phyloP scores from a whole-genome alignment of 768 basidiomycete genomes.

The Tulasnella sp. region DNA sequence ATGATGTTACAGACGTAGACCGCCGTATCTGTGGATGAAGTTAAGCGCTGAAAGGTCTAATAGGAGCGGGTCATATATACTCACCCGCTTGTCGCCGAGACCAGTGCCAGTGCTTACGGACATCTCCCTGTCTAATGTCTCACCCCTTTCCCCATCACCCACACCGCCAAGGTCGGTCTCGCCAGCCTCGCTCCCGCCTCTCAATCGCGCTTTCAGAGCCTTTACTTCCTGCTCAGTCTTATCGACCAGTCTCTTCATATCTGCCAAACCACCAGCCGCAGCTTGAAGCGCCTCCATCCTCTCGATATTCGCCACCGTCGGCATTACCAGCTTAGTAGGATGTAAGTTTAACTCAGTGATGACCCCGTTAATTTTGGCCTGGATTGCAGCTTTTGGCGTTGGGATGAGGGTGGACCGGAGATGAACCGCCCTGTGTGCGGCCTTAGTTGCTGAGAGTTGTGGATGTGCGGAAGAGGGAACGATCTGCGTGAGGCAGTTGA shows the following conservation, averaged over 20 bases:
- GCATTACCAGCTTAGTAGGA: constrained; percentile 79
- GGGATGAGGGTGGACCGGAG: constrained; percentile 84
- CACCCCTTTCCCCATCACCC: constrained; percentile 26
- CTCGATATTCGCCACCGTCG: constrained; percentile 70
- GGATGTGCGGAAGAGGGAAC: constrained; percentile 23
- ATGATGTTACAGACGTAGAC: constrained; percentile 21
- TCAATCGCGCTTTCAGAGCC: constrained; percentile 52
- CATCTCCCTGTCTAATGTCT: constrained; percentile 22
- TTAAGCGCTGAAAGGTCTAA: neutral
- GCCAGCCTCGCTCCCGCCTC: constrained; percentile 39
- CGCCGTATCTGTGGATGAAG: constrained; percentile 16
- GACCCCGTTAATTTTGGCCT: constrained; percentile 65
- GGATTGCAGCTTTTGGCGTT: constrained; percentile 58
- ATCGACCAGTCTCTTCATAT: constrained; percentile 81
- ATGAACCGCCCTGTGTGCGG: constrained; percentile 66
- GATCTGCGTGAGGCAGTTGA: constrained; percentile 10
- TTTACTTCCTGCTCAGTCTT: constrained; percentile 77
- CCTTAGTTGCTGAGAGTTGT: constrained; percentile 51
- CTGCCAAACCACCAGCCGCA: constrained; percentile 63
- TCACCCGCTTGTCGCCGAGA: neutral
- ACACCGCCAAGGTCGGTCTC: constrained; percentile 33
- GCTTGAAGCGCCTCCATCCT: constrained; percentile 66
- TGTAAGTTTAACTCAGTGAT: constrained; percentile 68
- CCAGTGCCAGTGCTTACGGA: neutral
- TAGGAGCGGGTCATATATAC: neutral